Evolutionary conservation across 2,329 filamentous ascomycete species (phyloP).

Genomic region (Colletotrichum graminicola): DNA sequence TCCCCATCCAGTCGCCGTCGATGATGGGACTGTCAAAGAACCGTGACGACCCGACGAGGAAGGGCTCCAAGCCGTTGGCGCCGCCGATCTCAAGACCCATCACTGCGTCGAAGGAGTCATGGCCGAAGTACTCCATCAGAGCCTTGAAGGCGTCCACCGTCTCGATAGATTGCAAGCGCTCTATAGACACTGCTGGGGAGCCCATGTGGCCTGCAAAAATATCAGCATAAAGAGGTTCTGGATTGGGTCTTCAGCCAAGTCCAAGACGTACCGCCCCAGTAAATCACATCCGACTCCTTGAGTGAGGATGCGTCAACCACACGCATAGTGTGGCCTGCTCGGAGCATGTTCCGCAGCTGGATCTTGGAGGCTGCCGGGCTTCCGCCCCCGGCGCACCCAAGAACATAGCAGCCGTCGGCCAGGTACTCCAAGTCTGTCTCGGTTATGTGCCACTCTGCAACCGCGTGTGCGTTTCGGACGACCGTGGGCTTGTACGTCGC

Average conservation of each 20-base stretch:
- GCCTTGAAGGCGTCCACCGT: slow-evolving; percentile 52
- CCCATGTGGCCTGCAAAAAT: slow-evolving; percentile 49
- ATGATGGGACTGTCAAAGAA: slow-evolving; percentile 65
- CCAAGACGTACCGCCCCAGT: slow-evolving; percentile 53
- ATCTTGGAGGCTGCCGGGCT: slow-evolving; percentile 53
- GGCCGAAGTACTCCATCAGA: slow-evolving; percentile 50
- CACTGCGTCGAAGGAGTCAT: slow-evolving; percentile 51
- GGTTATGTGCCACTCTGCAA: slow-evolving; percentile 58
- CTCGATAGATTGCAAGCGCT: slow-evolving; percentile 57
- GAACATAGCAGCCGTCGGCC: slow-evolving; percentile 59
- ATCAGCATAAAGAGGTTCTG: neutral
- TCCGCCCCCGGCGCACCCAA: slow-evolving; percentile 60
- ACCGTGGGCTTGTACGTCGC: slow-evolving; percentile 22
- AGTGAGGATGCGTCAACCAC: slow-evolving; percentile 56
- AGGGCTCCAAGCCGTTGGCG: slow-evolving; percentile 70
- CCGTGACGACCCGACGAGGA: slow-evolving; percentile 66
- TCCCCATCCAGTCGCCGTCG: slow-evolving; percentile 69
- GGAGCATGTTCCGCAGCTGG: slow-evolving; percentile 55
- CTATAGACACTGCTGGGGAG: slow-evolving; percentile 57
- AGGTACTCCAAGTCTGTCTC: slow-evolving; percentile 60
- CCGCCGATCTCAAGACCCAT: slow-evolving; percentile 72
- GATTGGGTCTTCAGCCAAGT: too few relatives aligned
- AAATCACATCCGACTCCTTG: slow-evolving; percentile 57
- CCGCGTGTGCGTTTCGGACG: neutral
- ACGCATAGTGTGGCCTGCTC: slow-evolving; percentile 54